Percentiles rank a stretch among this genome's conserved stretches.
These are phyloP conservation scores for Cicer bijugum DNA, from an alignment of 306 rosid species.

Conservation along the genomic window DNA sequence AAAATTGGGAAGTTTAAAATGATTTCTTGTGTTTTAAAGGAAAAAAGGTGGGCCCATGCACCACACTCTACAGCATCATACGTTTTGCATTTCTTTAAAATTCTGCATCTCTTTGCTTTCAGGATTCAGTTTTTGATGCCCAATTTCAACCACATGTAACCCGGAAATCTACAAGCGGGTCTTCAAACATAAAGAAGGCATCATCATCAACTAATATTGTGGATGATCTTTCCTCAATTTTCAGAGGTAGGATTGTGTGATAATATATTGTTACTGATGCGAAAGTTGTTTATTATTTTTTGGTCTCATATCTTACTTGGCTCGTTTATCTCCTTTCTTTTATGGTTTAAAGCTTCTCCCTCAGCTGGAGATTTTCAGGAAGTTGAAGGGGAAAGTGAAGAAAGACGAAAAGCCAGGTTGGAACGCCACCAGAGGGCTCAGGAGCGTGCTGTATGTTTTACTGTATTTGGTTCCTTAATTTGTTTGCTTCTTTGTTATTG, in stretches of 20 bases:
- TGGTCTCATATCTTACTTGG: constrained; percentile 36
- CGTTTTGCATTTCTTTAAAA: constrained; percentile 1
- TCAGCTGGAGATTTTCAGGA: constrained; percentile 84
- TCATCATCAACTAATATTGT: constrained; percentile 74
- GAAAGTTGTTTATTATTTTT: constrained; percentile 28
- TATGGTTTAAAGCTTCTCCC: constrained; percentile 63
- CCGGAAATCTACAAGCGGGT: constrained; percentile 53
- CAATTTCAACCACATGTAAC: constrained; percentile 70
- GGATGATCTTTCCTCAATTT: constrained; percentile 89
- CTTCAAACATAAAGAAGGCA: constrained; percentile 77
- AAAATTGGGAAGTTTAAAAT: constrained; percentile 13
- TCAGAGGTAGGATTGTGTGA: constrained; percentile 66
- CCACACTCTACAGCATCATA: not conserved
- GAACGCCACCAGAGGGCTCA: constrained; percentile 91
- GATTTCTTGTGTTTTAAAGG: constrained; percentile 30
- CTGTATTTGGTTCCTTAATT: constrained; percentile 32
- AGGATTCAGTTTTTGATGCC: constrained; percentile 67
- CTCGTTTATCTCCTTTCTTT: constrained; percentile 30
- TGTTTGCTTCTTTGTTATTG: constrained; percentile 35
- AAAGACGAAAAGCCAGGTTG: constrained; percentile 88
- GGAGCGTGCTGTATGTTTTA: constrained; percentile 80
- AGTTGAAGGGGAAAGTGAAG: constrained; percentile 93
- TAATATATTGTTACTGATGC: constrained; percentile 39
- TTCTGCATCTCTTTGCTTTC: constrained; percentile 44
- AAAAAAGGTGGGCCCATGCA: constrained; percentile 7